These are phyloP conservation scores for Holtermanniella nyarrowii DNA, from an alignment of 768 basidiomycete genomes.

Conservation along the genomic window DNA sequence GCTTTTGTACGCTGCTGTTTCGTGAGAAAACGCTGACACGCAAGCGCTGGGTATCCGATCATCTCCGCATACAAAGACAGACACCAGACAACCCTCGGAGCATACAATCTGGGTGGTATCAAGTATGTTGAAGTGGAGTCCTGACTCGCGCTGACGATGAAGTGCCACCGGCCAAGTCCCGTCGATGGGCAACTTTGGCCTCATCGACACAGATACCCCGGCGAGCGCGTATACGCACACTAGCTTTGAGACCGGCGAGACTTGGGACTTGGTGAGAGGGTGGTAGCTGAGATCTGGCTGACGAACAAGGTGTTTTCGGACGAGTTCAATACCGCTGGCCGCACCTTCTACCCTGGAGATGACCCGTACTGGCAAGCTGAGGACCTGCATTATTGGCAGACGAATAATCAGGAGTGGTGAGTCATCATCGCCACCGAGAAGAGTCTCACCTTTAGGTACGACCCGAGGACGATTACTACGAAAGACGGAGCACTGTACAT, in stretches of 20 bases:
- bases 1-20: slow-evolving; percentile 48
- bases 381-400: slow-evolving; percentile 44
- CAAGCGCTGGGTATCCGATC: slow-evolving; percentile 67
- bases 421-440: not conserved
- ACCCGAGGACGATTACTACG: slow-evolving; percentile 42
- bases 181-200: slow-evolving; percentile 52
- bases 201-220: slow-evolving; percentile 74
- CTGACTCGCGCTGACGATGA: not conserved
- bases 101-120: slow-evolving; percentile 81
- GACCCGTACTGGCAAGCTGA: slow-evolving; percentile 47
- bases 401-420: slow-evolving; percentile 35
- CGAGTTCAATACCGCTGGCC: slow-evolving; percentile 62
- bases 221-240: slow-evolving; percentile 50
- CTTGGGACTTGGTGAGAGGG: slow-evolving; percentile 56
- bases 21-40: not conserved
- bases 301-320: slow-evolving; percentile 54
- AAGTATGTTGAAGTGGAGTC: slow-evolving; percentile 44
- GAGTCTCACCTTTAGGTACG: slow-evolving; percentile 26
- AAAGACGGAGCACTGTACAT: slow-evolving; percentile 37
- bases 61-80: slow-evolving; percentile 48
- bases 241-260: slow-evolving; percentile 62
- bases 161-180: slow-evolving; percentile 73
- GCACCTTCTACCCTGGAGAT: slow-evolving; percentile 28
- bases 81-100: slow-evolving; percentile 36
- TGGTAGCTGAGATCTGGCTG: not conserved